phyloP scores from a whole-genome alignment of 805 yeast species.

The Metschnikowia anglica region DNA sequence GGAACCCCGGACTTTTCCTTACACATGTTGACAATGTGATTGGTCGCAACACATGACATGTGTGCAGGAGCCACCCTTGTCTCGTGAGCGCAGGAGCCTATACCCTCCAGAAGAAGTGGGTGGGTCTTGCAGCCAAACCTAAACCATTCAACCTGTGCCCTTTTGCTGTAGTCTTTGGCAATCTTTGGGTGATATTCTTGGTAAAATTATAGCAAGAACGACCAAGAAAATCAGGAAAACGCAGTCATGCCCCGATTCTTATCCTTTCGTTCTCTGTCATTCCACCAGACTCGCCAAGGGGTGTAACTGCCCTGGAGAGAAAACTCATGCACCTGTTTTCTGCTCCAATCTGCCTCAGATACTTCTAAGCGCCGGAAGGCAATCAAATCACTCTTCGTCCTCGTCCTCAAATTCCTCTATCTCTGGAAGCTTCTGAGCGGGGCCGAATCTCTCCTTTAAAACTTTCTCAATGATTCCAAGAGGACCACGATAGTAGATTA shows the following conservation, averaged over 20 bases:
- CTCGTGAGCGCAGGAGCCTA: not conserved
- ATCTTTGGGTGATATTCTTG: not conserved
- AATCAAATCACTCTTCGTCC: constrained; percentile 28
- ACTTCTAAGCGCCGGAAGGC: not conserved
- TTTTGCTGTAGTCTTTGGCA: not conserved
- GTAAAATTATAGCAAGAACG: not conserved
- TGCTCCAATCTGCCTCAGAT: not conserved
- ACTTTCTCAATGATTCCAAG: constrained; percentile 43
- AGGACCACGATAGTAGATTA: constrained; percentile 43
- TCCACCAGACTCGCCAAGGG: not conserved
- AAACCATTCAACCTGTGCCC: not conserved
- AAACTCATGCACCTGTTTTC: not conserved
- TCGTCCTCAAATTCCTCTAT: constrained; percentile 44
- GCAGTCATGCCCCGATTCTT: no score
- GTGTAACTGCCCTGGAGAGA: not conserved
- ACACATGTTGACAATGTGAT: constrained; percentile 19
- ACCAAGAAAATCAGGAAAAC: no score
- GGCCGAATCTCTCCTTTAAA: constrained; percentile 39
- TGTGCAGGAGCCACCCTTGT: not conserved
- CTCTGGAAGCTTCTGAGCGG: constrained; percentile 33
- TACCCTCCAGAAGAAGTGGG: not conserved
- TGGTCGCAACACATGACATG: constrained; percentile 12
- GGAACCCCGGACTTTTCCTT: constrained; percentile 22
- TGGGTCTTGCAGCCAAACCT: constrained; percentile 1
- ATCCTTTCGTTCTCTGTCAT: no score